These are phyloP conservation scores for Pseudogymnoascus sp. DNA, from an alignment of 2,329 filamentous ascomycete species.

Conservation along the genomic window DNA sequence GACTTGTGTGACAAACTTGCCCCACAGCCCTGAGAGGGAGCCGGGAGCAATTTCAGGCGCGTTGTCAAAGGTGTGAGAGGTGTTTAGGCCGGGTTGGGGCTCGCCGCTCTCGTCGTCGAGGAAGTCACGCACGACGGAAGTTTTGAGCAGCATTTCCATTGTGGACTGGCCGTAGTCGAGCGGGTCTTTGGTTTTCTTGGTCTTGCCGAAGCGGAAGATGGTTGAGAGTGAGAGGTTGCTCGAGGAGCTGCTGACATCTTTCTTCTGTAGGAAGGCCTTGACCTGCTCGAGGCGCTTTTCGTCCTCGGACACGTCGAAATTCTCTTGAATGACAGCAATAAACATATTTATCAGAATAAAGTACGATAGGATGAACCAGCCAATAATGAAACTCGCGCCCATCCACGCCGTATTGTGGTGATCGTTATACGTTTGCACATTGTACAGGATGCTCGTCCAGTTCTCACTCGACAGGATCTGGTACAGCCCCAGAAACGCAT, in stretches of 20 bases:
- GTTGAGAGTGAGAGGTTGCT: conserved; percentile 69
- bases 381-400: conserved; percentile 77
- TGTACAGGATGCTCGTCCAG: conserved; percentile 85
- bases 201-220: conserved; percentile 55
- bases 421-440: conserved; percentile 61
- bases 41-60: conserved; percentile 34
- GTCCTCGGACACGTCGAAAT: conserved; percentile 97
- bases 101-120: conserved; percentile 62
- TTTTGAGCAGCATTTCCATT: conserved; percentile 93
- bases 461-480: conserved; percentile 92
- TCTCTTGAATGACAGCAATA: conserved; percentile 99
- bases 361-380: conserved; percentile 93
- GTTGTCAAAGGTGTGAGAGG: conserved; percentile 7
- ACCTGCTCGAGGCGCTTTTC: conserved; percentile 96
- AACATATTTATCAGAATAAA: conserved; percentile 99
- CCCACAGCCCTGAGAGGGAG: conserved; percentile 51
- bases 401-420: conserved; percentile 75
- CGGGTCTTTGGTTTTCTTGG: conserved; percentile 62
- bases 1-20: conserved; percentile 46
- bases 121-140: conserved; percentile 90
- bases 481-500: conserved; percentile 96
- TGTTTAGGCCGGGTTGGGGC: conserved; percentile 26
- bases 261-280: conserved; percentile 84
- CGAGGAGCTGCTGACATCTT: conserved; percentile 65
- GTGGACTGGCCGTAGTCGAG: conserved; percentile 86